phyloP scores from a whole-genome alignment of 1,284 basidiomycete species.

The Rhizopogon hawkerae region DNA sequence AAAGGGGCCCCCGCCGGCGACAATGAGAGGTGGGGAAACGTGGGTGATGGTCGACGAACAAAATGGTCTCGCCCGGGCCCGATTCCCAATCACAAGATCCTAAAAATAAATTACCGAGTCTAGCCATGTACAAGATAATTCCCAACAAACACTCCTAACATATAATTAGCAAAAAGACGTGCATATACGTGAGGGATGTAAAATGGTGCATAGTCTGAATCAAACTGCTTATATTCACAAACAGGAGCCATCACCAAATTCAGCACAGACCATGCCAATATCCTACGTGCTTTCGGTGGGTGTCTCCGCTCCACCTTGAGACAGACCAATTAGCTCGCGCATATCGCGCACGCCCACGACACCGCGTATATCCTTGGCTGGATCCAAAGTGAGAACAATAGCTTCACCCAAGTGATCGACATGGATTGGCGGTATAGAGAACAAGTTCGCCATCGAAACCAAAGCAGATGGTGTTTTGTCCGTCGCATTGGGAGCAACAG shows the following conservation, averaged over 20 bases:
- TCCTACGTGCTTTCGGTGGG: background rate
- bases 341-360: conserved; percentile 72
- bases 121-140: conserved; percentile 4
- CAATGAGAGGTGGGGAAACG: background rate
- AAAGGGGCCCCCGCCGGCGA: background rate
- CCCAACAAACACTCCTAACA: conserved; percentile 9
- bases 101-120: conserved; percentile 16
- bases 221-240: too few relatives aligned
- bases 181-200: conserved; percentile 13
- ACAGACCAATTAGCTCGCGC: conserved; percentile 66
- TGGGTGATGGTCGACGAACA: background rate
- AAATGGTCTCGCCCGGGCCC: too few relatives aligned
- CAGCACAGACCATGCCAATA: too few relatives aligned
- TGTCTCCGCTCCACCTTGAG: conserved; percentile 23
- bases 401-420: conserved; percentile 93
- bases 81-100: too few relatives aligned
- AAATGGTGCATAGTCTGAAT: background rate
- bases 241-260: too few relatives aligned
- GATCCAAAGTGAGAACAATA: conserved; percentile 51
- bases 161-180: conserved; percentile 2
- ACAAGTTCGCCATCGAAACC: conserved; percentile 66
- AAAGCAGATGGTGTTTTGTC: conserved; percentile 36
- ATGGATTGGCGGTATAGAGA: conserved; percentile 84
- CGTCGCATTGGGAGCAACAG: conserved; percentile 24
- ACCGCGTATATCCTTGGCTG: conserved; percentile 45